phyloP scores from a whole-genome alignment of 495 filamentous ascomycete species.

The Tuber melanosporum region DNA sequence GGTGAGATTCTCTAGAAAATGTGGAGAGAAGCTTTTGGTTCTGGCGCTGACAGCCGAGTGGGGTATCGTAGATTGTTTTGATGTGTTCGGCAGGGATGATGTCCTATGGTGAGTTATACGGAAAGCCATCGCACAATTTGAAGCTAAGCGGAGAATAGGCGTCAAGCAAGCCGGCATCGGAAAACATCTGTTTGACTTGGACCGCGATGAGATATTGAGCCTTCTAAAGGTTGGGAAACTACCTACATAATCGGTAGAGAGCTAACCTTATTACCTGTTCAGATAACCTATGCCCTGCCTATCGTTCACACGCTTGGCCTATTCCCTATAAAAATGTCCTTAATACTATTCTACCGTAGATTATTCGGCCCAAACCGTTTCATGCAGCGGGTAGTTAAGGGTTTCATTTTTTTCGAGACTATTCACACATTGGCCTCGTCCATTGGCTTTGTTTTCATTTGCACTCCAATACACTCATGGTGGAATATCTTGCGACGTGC shows the following conservation, averaged over 20 bases:
- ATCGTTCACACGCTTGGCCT: constrained; percentile 30
- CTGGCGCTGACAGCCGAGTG: not conserved
- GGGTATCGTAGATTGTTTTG: constrained; percentile 16
- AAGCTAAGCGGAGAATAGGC: constrained; percentile 10
- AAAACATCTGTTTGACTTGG: constrained; percentile 34
- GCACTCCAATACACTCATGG: constrained; percentile 29
- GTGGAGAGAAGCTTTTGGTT: not conserved
- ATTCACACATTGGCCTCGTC: constrained; percentile 28
- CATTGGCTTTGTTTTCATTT: constrained; percentile 31
- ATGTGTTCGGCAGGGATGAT: constrained; percentile 18
- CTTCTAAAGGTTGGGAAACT: constrained; percentile 25
- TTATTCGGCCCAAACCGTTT: constrained; percentile 20
- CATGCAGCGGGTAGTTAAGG: constrained; percentile 22
- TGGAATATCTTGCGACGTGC: constrained; percentile 26
- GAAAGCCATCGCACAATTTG: not conserved
- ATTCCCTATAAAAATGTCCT: constrained; percentile 35
- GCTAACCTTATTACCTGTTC: not conserved
- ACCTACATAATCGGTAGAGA: not conserved
- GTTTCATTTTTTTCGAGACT: constrained; percentile 28
- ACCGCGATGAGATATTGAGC: not conserved
- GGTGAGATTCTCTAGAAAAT: constrained; percentile 13
- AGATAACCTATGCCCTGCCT: constrained; percentile 35
- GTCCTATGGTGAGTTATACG: constrained; percentile 16
- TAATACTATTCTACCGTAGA: constrained; percentile 38
- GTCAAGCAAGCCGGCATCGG: constrained; percentile 30